These are phyloP conservation scores for Yamadazyma jaroonii DNA, from an alignment of 1,139 yeast genomes.

Conservation along the genomic window DNA sequence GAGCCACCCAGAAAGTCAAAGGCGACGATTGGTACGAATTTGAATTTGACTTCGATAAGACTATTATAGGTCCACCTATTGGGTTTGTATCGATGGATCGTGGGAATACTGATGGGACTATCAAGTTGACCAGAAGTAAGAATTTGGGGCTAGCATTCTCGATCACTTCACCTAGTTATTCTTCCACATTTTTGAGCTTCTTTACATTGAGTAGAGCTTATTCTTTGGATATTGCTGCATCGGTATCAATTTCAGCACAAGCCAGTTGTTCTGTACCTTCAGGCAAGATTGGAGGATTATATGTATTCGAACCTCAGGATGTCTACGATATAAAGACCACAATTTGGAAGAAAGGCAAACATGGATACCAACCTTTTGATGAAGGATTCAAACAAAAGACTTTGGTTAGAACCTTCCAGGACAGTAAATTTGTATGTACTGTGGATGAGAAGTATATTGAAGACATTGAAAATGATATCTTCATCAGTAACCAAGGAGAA, in stretches of 20 bases:
- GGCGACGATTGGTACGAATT: constrained; percentile 7
- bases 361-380: constrained; percentile 5
- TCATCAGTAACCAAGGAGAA: not conserved
- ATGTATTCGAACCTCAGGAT: constrained; percentile 11
- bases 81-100: constrained; percentile 8
- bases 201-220: constrained; percentile 2
- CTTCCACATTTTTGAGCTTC: constrained; percentile 2
- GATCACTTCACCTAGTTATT: not conserved
- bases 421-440: constrained; percentile 14
- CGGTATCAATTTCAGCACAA: constrained; percentile 2
- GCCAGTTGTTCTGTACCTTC: constrained; percentile 10
- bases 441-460: constrained; percentile 10
- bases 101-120: constrained; percentile 5
- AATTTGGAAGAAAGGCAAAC: constrained; percentile 10
- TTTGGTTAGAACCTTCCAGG: constrained; percentile 10
- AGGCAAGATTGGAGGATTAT: constrained; percentile 12
- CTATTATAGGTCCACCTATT: constrained; percentile 10
- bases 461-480: constrained; percentile 1
- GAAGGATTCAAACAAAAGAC: constrained; percentile 6
- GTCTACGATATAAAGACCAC: constrained; percentile 5
- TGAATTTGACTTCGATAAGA: not conserved
- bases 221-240: constrained; percentile 1
- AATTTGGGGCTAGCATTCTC: constrained; percentile 5
- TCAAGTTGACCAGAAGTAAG: constrained; percentile 2
- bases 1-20: not conserved